Evolutionary conservation across 1,284 basidiomycete genomes (phyloP), one percentile per base, ranked within the genome.

Genomic region (Phaffia rhodozyma): DNA sequence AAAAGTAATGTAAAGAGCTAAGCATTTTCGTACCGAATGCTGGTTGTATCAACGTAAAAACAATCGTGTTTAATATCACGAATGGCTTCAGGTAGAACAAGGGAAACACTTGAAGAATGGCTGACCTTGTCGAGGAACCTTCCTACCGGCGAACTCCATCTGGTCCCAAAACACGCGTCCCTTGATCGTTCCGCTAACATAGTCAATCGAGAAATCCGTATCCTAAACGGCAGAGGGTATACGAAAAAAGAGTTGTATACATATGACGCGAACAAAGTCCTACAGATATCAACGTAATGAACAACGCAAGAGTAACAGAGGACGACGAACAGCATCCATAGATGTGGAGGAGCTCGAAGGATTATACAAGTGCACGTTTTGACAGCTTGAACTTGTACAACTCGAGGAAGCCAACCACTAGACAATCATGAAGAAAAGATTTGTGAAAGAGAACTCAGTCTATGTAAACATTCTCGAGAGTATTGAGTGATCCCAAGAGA

Each of bases 131-230:
- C 55, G n/a, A 27, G 38, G 38, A 32, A 65, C 59, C 21, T 47
- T 57, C 16, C 57, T 27, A 11, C 43, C 49, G 48, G 54, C 63
- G 11, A 65, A 25, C 16, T 48, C 25, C 58, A 65, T 55, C 18
- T 60, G 68, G 68, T 87, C 85, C 84, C 84, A 87, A 0, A 83
- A 79, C 52, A 87, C 77, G 21, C 83, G 81, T 0, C 86, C 86
- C 1, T 68, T 70, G 20, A 82, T 82, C 3, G 71, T 67, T 11
- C 86, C 86, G 21, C 78, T 72, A 5, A 87, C 78, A 69, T 87
- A 87, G 9, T 71, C 67, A 58, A 87, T 83, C 5, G 63, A 65
- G 66, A 86, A 82, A 0, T 71, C 54, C 13, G 67, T 54, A 13
- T 74, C 77, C 0, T 65, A 83, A 80, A 0, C 75, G 64, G 20